Evolutionary conservation across 768 basidiomycete species (phyloP).

Genomic region (Piloderma croceum): DNA sequence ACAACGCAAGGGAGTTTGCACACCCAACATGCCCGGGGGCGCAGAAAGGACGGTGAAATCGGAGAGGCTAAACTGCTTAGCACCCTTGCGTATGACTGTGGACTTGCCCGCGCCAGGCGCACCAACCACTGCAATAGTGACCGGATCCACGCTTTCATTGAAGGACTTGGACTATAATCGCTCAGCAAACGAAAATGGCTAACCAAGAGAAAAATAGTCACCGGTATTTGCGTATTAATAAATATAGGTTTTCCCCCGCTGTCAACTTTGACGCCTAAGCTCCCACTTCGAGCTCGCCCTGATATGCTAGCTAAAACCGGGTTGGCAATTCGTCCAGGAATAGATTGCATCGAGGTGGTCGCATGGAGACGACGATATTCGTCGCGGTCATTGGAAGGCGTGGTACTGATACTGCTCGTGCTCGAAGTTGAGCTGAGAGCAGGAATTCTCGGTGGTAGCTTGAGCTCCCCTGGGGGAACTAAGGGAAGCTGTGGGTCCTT

Average conservation of each 20-base stretch:
- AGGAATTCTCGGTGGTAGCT: constrained; percentile 53
- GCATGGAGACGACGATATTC: constrained; percentile 34
- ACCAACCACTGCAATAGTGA: constrained; percentile 78
- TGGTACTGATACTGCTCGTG: constrained; percentile 32
- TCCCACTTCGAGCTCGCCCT: constrained; percentile 57
- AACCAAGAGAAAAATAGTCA: too few relatives aligned
- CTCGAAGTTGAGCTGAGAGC: constrained; percentile 34
- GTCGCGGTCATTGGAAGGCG: constrained; percentile 33
- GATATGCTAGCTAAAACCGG: constrained; percentile 27
- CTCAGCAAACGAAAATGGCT: too few relatives aligned
- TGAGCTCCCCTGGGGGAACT: constrained; percentile 53
- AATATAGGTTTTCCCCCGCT: not conserved
- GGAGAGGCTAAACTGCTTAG: constrained; percentile 54
- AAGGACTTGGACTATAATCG: too few relatives aligned
- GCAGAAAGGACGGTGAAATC: constrained; percentile 33
- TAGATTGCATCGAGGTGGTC: constrained; percentile 33
- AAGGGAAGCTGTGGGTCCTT: constrained; percentile 37
- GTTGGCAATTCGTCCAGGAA: constrained; percentile 23
- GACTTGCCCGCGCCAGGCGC: constrained; percentile 80
- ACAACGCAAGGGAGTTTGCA: too few relatives aligned
- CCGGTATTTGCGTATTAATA: too few relatives aligned
- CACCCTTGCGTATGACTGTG: constrained; percentile 69
- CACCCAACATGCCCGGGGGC: too few relatives aligned
- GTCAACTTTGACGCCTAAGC: constrained; percentile 41
- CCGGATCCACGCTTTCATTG: too few relatives aligned